These are phyloP conservation scores for Senna tora DNA, from an alignment of 306 rosid genomes.

Conservation along the genomic window DNA sequence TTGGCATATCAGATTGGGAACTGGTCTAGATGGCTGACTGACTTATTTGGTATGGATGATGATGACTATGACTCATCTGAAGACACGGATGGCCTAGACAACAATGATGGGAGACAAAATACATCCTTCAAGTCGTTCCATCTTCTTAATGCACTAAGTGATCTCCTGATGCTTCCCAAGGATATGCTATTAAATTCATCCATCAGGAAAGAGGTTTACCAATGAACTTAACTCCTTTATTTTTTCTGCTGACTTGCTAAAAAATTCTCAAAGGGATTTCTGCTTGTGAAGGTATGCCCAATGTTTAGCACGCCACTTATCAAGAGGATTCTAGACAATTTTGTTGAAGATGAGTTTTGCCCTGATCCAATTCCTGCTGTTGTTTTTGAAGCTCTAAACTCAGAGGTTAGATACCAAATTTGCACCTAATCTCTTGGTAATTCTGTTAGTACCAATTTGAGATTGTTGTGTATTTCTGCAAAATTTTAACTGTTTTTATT, in stretches of 20 bases:
- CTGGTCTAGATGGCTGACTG: conserved; percentile 97
- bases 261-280: conserved; percentile 26
- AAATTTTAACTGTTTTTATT: too few relatives aligned
- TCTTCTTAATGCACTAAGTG: conserved; percentile 89
- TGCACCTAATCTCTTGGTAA: not conserved
- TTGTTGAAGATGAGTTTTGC: conserved; percentile 91
- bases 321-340: conserved; percentile 72
- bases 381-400: conserved; percentile 72
- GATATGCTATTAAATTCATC: conserved; percentile 83
- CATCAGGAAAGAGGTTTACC: conserved; percentile 83
- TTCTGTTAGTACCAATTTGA: not conserved
- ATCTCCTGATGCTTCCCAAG: conserved; percentile 98
- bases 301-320: conserved; percentile 75
- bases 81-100: conserved; percentile 45
- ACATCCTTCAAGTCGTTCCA: conserved; percentile 79
- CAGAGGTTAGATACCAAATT: conserved; percentile 62
- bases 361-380: conserved; percentile 80
- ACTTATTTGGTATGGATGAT: conserved; percentile 77
- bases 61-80: conserved; percentile 66
- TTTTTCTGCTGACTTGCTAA: conserved; percentile 8
- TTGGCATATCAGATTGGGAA: conserved; percentile 75
- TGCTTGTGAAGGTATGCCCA: conserved; percentile 82
- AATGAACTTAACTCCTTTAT: conserved; percentile 27
- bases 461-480: too few relatives aligned
- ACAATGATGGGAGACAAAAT: conserved; percentile 51